phyloP scores from a whole-genome alignment of 2,329 filamentous ascomycete species.

The Lizonia empirigonia region DNA sequence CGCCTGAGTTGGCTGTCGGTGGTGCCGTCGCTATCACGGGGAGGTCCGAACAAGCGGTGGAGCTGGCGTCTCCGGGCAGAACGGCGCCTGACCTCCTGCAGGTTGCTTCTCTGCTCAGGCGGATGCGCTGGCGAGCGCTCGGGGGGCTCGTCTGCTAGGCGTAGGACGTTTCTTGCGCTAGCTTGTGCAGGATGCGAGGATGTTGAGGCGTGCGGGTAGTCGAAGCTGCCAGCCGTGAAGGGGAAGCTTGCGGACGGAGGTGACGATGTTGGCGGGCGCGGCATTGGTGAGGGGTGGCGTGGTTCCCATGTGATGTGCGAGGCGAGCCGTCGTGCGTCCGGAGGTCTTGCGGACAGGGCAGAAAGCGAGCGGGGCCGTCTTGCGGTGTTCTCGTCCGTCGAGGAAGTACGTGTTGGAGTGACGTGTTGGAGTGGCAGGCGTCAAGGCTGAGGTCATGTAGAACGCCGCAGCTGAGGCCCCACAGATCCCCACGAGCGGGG shows the following conservation, averaged over 20 bases:
- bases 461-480: background rate
- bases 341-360: background rate
- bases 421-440: background rate
- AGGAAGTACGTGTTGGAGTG: too few species aligned
- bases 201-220: constrained; percentile 52
- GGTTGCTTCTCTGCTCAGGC: constrained; percentile 6
- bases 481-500: constrained; percentile 11
- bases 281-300: constrained; percentile 37
- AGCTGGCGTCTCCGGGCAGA: constrained; percentile 24
- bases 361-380: background rate
- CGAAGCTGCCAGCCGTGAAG: constrained; percentile 50
- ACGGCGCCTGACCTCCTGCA: constrained; percentile 16
- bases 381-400: too few species aligned
- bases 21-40: constrained; percentile 27
- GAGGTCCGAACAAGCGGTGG: constrained; percentile 28
- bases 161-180: constrained; percentile 15
- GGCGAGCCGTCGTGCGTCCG: background rate
- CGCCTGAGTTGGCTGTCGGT: constrained; percentile 17
- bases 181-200: constrained; percentile 25
- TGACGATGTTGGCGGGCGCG: constrained; percentile 37
- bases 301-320: constrained; percentile 19
- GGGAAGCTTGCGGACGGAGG: constrained; percentile 36
- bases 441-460: constrained; percentile 1
- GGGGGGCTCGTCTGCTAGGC: constrained; percentile 16
- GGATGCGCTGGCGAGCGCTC: constrained; percentile 15